Evolutionary conservation across 257 asterid species (phyloP).

Genomic region (Phtheirospermum japonicum): DNA sequence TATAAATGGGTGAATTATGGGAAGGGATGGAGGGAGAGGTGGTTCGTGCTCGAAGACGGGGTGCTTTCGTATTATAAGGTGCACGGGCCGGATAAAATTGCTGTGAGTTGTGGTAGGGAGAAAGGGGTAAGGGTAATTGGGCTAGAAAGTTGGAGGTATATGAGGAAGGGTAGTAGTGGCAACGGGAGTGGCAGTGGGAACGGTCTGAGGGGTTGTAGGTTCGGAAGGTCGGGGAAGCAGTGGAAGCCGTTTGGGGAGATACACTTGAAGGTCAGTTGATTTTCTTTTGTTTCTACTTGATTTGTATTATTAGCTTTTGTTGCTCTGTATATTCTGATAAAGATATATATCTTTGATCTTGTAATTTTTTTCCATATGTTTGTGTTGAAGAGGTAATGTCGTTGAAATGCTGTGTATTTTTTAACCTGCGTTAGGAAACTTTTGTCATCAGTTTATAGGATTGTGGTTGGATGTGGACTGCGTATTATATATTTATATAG

Average conservation of each 20-base stretch:
- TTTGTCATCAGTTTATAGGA: background rate
- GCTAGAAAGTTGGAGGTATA: constrained; percentile 80
- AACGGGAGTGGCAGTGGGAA: constrained; percentile 34
- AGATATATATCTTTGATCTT: background rate
- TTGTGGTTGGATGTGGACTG: constrained; percentile 14
- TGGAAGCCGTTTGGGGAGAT: constrained; percentile 91
- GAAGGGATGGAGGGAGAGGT: constrained; percentile 95
- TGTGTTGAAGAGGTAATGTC: background rate
- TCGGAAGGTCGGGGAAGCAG: constrained; percentile 46
- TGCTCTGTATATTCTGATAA: background rate
- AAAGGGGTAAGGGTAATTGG: constrained; percentile 86
- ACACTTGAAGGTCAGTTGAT: constrained; percentile 71
- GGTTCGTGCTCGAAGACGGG: constrained; percentile 97
- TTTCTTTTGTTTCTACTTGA: background rate
- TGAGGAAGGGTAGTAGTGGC: constrained; percentile 63
- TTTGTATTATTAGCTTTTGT: background rate
- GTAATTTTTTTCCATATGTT: constrained; percentile 13
- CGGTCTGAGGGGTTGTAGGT: constrained; percentile 30
- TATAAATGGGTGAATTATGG: constrained; percentile 98
- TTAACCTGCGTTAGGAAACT: constrained; percentile 13
- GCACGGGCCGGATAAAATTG: constrained; percentile 91
- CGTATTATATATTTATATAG: background rate
- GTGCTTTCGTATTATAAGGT: constrained; percentile 91
- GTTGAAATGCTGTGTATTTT: constrained; percentile 2
- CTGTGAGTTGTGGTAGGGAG: constrained; percentile 53